A percentile compares a stretch with the other conserved stretches of the same genome.
These are phyloP conservation scores for Pythium vanterpoolii DNA, from an alignment of 352 stramenopile genomes.

Conservation along the genomic window DNA sequence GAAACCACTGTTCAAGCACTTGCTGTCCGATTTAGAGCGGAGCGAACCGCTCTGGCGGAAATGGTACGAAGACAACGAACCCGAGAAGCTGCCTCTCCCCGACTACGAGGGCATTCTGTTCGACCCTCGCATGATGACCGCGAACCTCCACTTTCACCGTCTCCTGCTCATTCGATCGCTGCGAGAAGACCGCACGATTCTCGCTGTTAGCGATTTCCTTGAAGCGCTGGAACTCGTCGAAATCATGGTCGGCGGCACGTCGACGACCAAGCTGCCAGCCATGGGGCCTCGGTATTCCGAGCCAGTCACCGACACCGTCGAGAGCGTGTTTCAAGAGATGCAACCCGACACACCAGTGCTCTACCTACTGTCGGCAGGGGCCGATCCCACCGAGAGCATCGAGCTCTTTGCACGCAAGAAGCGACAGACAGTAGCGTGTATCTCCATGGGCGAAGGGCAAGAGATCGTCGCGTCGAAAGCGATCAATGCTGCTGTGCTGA, in stretches of 20 bases:
- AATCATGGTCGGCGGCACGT: conserved; percentile 24
- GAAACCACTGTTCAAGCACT: conserved; percentile 59
- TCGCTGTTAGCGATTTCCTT: conserved; percentile 67
- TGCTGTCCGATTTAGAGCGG: conserved; percentile 63
- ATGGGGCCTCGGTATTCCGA: conserved; percentile 64
- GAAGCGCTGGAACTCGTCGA: conserved; percentile 61
- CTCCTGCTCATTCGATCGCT: conserved; percentile 66
- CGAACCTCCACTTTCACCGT: conserved; percentile 65
- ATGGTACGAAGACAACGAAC: conserved; percentile 83
- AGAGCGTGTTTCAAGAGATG: conserved; percentile 71
- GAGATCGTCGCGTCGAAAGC: conserved; percentile 54
- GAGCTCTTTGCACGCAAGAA: conserved; percentile 69
- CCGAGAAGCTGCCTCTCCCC: conserved; percentile 49
- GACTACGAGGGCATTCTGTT: conserved; percentile 74
- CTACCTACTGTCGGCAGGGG: conserved; percentile 67
- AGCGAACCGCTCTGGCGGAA: conserved; percentile 65
- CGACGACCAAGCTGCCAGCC: conserved; percentile 43
- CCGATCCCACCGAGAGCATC: conserved; percentile 71
- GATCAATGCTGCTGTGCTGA: conserved; percentile 55
- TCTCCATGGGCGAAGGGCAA: conserved; percentile 81
- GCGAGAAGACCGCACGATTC: conserved; percentile 71
- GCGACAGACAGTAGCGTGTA: conserved; percentile 56
- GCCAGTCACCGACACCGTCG: conserved; percentile 64
- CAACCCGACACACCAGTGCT: conserved; percentile 56
- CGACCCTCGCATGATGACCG: conserved; percentile 53